Base-by-base conservation (phyloP, 2,329 filamentous ascomycete genomes). In the Clonostachys sp. region DNA sequence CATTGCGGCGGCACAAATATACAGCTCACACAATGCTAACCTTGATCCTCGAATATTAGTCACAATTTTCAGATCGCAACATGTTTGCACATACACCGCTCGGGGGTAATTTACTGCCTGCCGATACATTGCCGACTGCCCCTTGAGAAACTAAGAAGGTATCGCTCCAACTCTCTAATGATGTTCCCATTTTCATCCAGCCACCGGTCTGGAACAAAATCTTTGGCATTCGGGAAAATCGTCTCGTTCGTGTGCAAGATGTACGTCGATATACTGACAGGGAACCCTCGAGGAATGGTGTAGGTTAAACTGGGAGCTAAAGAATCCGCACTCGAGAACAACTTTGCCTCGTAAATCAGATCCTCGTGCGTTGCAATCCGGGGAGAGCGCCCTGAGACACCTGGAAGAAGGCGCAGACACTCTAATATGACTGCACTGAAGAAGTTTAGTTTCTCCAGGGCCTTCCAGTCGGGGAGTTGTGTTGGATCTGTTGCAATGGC, bases 61-160 rank as follows among this genome's bases (percentile, higher is more conserved):
- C 46, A 41, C 30, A 35, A 2, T 24, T 24, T 24, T 7, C 24
- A 24, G 4, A 24, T 8, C 24, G 24, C 24, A 24, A 24, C 24
- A 24, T 34, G 17, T 7, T 41, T 34, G 24, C 8, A n/a, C 12
- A 18, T 39, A 38, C 13, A 43, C n/a, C 13, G 44, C 34, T 24
- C 24, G 13, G 33, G 33, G 18, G 30, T 24, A 24, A 41, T 44
- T 49, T 42, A 49, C 48, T 49, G 44, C 44, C 40, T 46, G 41
- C 70, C 68, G 4, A 72, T 47, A 46, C 70, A 73, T 20, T 53
- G 52, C 33, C 70, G 53, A 12, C 58, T 58, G 10, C 66, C 69
- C 51, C 61, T 70, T 3, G 60, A 64, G 45, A 72, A 72, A 2
- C 65, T 45, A 8, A 71, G 53, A 39, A 72, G 53, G 34, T 61